Percentiles rank a stretch among this genome's conserved stretches.
phyloP scores from a whole-genome alignment of 108 stramenopile species.

The Fistulifera solaris region DNA sequence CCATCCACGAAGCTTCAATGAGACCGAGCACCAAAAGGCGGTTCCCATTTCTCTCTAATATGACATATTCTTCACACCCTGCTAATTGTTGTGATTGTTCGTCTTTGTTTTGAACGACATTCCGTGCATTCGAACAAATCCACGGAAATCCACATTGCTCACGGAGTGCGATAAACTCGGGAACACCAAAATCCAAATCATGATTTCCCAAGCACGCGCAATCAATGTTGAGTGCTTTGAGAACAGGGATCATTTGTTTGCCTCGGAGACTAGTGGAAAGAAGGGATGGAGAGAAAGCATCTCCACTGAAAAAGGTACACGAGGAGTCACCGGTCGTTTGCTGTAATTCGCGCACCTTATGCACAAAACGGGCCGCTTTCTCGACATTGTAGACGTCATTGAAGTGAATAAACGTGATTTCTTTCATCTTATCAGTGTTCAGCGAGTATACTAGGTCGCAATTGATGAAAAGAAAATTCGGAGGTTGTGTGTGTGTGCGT shows the following conservation, averaged over 20 bases:
- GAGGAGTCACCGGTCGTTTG: background rate
- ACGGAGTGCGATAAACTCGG: conserved; percentile 15
- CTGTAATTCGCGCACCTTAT: conserved; percentile 7
- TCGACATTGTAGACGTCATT: conserved; percentile 38
- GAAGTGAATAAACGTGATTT: conserved; percentile 15
- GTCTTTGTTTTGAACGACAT: background rate
- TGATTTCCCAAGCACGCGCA: conserved; percentile 33
- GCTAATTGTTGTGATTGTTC: conserved; percentile 9
- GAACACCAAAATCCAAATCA: conserved; percentile 37
- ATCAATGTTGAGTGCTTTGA: conserved; percentile 25
- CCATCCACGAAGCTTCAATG: conserved; percentile 30
- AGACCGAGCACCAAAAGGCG: conserved; percentile 22
- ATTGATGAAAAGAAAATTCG: no score
- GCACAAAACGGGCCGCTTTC: conserved; percentile 16
- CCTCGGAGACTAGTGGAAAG: conserved; percentile 29
- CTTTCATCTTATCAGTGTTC: no score
- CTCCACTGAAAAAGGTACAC: conserved; percentile 24
- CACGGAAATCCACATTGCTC: conserved; percentile 28
- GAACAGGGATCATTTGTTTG: conserved; percentile 31
- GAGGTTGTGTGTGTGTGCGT: no score
- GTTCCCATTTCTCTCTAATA: conserved; percentile 16
- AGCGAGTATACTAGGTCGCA: no score
- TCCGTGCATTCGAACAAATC: conserved; percentile 26
- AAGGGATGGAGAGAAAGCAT: conserved; percentile 29
- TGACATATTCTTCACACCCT: conserved; percentile 17